Evolutionary conservation across 768 basidiomycete species (phyloP), one percentile per base, ranked within the genome.

Genomic region (Royoungia palumana): DNA sequence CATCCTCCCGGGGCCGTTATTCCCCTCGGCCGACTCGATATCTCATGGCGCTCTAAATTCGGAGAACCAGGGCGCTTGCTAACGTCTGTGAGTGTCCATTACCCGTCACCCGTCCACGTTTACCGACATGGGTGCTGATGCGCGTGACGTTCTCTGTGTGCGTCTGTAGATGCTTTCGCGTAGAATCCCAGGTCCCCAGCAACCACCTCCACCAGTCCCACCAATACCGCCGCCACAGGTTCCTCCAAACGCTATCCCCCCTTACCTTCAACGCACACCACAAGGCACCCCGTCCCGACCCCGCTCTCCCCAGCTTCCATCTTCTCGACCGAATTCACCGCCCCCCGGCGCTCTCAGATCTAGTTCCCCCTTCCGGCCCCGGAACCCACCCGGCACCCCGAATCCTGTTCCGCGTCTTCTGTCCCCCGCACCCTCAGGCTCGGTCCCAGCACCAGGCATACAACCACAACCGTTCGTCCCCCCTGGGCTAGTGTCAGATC

Each of bases 11-110:
- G 94, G 2, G 76, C 76, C 20, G 71, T 85, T 35, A 77, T 94
- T 16, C 80, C 90, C 14, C 78, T 96, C 4, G 93, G 93, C n/a
- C 75, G 87, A 49, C 74, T 95, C 20, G 92, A 96, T 61, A 85
- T 97, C 38, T 80, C 82, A 12, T 97, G 94, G 94, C 72, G 83
- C 38, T 91, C 92, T 7, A 79, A 81, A 4, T 86, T 85, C 55
- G 90, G 90, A 9, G 90, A 94, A 69, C 85, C 85, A 22, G 94
- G 94, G 0, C 78, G 91, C 24, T 73, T 97, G 2, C 71, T 94
- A 25, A 95, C 94, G 2, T 94, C 93, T 9, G 80, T 80, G 59
- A 52, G 77, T 60, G 6, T n/a, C 17, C 41, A 8, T 32, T 6
- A 19, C 12, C 34, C 35, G 0, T 16, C 19, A 9, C 22, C 12